These are phyloP conservation scores for Singerocomus inundabilis DNA, from an alignment of 1,284 basidiomycete species.

Conservation along the genomic window DNA sequence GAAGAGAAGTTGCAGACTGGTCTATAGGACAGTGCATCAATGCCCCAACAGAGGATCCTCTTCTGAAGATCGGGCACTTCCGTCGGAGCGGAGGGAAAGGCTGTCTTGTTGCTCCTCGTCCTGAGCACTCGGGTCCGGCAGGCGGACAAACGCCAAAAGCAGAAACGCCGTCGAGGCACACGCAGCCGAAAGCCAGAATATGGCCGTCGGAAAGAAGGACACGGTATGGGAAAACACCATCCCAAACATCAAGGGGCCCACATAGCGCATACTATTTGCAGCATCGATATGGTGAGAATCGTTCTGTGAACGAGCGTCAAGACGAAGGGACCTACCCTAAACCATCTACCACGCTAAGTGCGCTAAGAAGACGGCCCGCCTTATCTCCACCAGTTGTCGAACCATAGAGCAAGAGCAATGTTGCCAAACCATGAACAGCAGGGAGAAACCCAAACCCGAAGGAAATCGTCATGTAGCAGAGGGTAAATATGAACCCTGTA, in stretches of 20 bases:
- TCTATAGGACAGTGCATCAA: no score
- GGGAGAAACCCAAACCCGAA: background rate
- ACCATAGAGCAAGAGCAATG: background rate
- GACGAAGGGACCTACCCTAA: background rate
- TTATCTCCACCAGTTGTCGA: background rate
- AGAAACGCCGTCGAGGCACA: background rate
- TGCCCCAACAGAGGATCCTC: background rate
- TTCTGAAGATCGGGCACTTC: background rate
- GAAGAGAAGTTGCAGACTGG: no score
- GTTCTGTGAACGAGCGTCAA: background rate
- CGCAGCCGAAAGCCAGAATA: background rate
- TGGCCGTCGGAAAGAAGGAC: background rate
- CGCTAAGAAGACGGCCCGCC: background rate
- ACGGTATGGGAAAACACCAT: background rate
- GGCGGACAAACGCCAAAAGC: background rate
- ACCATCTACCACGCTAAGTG: background rate
- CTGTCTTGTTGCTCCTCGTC: background rate
- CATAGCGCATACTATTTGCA: background rate
- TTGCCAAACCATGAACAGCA: background rate
- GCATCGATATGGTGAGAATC: background rate
- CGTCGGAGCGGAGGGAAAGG: background rate
- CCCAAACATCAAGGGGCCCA: background rate
- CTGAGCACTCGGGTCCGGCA: background rate
- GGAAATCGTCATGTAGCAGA: background rate
- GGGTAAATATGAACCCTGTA: background rate